Conservation (phyloP, 164 flowering plant species). For the Brasenia schreberi region DNA sequence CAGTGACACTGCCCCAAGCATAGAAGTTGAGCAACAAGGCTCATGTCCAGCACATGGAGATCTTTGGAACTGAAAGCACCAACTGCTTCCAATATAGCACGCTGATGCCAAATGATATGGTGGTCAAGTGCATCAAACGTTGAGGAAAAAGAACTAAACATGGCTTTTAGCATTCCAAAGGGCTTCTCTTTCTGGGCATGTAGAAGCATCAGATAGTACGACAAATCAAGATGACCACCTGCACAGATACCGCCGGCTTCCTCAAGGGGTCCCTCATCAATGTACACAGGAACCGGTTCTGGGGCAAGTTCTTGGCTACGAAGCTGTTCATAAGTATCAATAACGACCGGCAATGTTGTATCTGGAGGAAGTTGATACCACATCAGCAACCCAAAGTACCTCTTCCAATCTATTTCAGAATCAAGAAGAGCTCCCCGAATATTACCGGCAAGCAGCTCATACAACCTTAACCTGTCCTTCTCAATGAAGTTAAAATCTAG, state of each 20-base stretch:
- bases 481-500: constrained; percentile 86
- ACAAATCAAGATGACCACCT: constrained; percentile 51
- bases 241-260: constrained; percentile 5
- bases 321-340: too few relatives aligned
- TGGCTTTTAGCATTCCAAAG: constrained; percentile 46
- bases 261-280: too few relatives aligned
- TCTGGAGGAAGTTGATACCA: too few relatives aligned
- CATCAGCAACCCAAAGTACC: constrained; percentile 55
- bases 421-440: constrained; percentile 52
- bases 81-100: constrained; percentile 75
- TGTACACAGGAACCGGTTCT: too few relatives aligned
- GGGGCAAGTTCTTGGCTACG: too few relatives aligned
- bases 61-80: constrained; percentile 72
- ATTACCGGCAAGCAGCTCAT: constrained; percentile 85
- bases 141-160: constrained; percentile 93
- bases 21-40: constrained; percentile 73
- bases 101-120: constrained; percentile 99
- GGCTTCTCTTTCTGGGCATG: constrained; percentile 51
- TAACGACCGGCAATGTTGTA: too few relatives aligned
- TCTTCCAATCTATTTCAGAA: constrained; percentile 73
- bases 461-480: constrained; percentile 57
- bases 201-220: constrained; percentile 90
- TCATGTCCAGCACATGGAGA: constrained; percentile 91
- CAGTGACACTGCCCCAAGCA: constrained; percentile 80
- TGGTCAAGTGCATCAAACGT: constrained; percentile 90